These are phyloP conservation scores for Dendrobium nobile DNA, from an alignment of 106 monocot species.

Conservation along the genomic window DNA sequence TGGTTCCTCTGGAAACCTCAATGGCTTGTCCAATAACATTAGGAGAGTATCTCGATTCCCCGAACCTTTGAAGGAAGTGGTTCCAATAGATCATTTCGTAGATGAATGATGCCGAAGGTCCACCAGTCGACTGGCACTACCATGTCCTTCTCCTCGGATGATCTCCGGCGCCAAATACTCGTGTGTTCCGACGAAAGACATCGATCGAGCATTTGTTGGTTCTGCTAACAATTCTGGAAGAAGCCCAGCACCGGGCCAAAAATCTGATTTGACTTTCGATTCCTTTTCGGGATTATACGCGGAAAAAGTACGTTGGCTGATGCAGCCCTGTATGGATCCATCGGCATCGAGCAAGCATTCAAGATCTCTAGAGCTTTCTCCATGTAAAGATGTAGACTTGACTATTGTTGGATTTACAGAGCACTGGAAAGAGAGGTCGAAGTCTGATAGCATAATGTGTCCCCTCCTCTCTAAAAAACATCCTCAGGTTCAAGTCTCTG, in stretches of 20 bases:
- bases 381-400: slow-evolving; percentile 19
- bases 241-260: not conserved
- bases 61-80: slow-evolving; percentile 39
- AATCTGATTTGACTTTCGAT: slow-evolving; percentile 10
- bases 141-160: slow-evolving; percentile 43
- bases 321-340: slow-evolving; percentile 24
- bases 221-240: slow-evolving; percentile 38
- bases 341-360: slow-evolving; percentile 13
- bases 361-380: slow-evolving; percentile 1
- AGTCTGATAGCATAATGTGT: slow-evolving; percentile 69
- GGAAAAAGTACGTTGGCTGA: slow-evolving; percentile 28
- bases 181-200: slow-evolving; percentile 51
- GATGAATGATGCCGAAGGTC: slow-evolving; percentile 46
- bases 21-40: slow-evolving; percentile 38
- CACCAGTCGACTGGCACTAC: slow-evolving; percentile 58
- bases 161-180: slow-evolving; percentile 53
- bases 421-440: slow-evolving; percentile 46
- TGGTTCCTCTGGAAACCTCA: slow-evolving; percentile 36
- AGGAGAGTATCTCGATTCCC: slow-evolving; percentile 39
- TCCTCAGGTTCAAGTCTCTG: slow-evolving; percentile 30
- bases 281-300: slow-evolving; percentile 18
- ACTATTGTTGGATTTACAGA: slow-evolving; percentile 19
- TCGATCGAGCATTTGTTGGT: slow-evolving; percentile 42
- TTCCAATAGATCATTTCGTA: slow-evolving; percentile 40
- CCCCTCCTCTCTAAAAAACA: slow-evolving; percentile 26